Conservation (phyloP, 2,329 filamentous ascomycete genomes). For the Xylaria sp. region DNA sequence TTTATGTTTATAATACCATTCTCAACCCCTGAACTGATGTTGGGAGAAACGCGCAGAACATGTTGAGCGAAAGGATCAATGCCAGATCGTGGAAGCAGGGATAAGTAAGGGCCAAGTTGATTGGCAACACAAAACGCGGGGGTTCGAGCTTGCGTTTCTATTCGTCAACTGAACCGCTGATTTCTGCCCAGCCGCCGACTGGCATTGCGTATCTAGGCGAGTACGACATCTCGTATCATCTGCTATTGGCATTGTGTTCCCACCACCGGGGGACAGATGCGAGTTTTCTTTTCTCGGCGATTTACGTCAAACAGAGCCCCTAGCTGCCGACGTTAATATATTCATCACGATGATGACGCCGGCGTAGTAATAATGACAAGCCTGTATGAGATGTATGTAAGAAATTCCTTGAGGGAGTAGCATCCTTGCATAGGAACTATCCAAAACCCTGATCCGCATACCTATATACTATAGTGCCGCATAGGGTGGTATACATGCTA, state of each 20-base stretch:
- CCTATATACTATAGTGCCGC: not conserved
- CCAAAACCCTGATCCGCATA: not conserved
- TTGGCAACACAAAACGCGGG: conserved; percentile 24
- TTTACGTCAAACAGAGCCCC: not conserved
- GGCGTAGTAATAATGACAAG: not conserved
- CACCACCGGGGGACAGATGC: not conserved
- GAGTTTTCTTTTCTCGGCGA: not conserved
- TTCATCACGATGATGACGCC: not conserved
- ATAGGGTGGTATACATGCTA: not conserved
- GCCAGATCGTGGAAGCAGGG: no score
- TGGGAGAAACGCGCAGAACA: no score
- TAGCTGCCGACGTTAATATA: not conserved
- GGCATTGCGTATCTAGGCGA: not conserved
- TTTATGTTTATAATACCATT: no score
- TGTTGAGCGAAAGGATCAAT: no score
- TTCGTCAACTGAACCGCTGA: conserved; percentile 8
- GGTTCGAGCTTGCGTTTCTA: conserved; percentile 16
- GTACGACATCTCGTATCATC: not conserved
- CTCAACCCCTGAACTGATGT: no score
- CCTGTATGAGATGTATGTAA: not conserved
- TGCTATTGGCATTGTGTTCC: not conserved
- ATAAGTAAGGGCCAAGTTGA: no score
- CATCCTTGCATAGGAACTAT: conserved; percentile 3
- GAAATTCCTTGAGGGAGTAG: not conserved
- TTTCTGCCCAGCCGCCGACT: not conserved